Conservation (phyloP, 345 rosid genomes). For the Melaleuca alternifolia region DNA sequence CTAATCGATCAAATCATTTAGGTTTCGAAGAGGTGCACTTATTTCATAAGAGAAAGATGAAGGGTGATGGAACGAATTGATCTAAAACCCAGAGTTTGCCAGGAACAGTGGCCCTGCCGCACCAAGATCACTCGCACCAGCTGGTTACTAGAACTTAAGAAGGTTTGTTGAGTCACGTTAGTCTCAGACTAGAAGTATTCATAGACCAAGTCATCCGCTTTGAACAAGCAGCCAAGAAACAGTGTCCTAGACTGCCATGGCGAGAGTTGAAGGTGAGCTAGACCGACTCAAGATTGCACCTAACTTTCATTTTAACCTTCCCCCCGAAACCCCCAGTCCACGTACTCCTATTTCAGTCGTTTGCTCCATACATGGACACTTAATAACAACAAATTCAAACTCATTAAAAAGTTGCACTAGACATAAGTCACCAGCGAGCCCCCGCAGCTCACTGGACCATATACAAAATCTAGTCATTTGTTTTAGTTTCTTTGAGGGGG, state of each 20-base stretch:
- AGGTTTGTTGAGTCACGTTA: neutral
- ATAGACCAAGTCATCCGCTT: neutral
- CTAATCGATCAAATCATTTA: neutral
- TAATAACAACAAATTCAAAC: neutral
- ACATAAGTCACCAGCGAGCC: neutral
- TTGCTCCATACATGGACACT: neutral
- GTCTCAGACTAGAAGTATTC: neutral
- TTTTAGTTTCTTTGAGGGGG: neutral
- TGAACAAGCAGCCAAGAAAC: neutral
- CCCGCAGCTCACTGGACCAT: neutral
- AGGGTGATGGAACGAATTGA: neutral
- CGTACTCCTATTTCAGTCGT: neutral
- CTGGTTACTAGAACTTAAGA: neutral
- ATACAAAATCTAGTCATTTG: neutral
- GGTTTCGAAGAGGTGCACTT: neutral
- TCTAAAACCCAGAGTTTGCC: neutral
- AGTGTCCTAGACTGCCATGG: neutral
- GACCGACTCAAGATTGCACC: neutral
- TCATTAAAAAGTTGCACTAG: neutral
- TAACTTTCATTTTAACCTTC: neutral
- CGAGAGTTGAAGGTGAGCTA: slow-evolving; percentile 9
- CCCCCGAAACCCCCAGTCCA: neutral
- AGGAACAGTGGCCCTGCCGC: neutral
- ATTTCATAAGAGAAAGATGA: neutral
- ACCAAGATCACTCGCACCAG: neutral